Base-by-base conservation (phyloP, 148 eudicot species). In the Talinum fruticosum region DNA sequence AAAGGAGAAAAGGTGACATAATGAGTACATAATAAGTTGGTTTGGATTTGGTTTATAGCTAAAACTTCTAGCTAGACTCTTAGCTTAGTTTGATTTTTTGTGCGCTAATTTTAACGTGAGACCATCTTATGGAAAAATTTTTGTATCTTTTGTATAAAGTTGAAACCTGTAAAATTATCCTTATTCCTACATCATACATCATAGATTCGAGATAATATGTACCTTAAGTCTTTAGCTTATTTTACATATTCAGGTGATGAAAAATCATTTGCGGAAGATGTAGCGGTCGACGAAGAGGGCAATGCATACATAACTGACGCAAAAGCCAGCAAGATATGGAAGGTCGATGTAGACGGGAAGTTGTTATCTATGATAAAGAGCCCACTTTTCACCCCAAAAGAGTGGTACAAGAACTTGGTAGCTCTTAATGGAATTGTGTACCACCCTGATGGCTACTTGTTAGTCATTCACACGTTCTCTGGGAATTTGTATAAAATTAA, bases 221-320 rank as follows among this genome's bases (percentile, higher is more conserved):
- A n/a, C n/a, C n/a, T n/a, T 41, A 41, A 41, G 12, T 41, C 12
- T 41, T 14, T 41, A 8, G 13, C 47, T 41, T 14, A 41, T 8
- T 10, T 1, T 41, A 41, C n/a, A 51, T n/a, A n/a, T 54, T 71
- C 75, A 95, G 97, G 82, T 71, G 92, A 83, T 34, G 95, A 77
- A 62, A 94, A 89, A 74, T 73, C 90, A 34, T 83, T 92, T 36
- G 98, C 96, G 24, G 98, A 95, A 28, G 98, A 95, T 73, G 94
- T 95, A 29, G 89, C 97, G 0, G 87, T 95, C 0, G 98, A 95
- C 65, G 73, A 79, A 57, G 87, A 84, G 33, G 98, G 98, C n/a
- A 95, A 95, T 44, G 87, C 94, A 2, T 94, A 94, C 70, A 79
- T 95, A 10, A 95, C 98, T 3, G 98, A 95, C 65, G 80, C 83